These are phyloP conservation scores for Solanum clarkiae DNA, from an alignment of 257 asterid genomes.

Conservation along the genomic window DNA sequence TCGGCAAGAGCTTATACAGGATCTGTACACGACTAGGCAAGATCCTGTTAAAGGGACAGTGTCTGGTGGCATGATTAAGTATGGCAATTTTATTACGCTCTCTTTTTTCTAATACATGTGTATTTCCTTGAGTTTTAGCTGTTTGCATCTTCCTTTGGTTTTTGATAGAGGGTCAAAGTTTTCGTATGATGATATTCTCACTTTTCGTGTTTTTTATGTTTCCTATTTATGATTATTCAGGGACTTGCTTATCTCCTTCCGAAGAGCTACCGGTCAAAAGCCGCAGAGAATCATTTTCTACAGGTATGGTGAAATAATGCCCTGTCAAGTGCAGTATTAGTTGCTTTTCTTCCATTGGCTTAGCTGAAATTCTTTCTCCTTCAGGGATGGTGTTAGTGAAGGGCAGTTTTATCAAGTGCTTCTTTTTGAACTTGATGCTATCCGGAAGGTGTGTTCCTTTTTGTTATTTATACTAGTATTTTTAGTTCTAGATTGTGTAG, in stretches of 20 bases:
- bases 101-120: neutral
- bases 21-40: slow-evolving; percentile 74
- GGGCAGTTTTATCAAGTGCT: slow-evolving; percentile 94
- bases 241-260: slow-evolving; percentile 84
- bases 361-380: neutral
- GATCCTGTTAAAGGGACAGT: slow-evolving; percentile 70
- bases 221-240: slow-evolving; percentile 18
- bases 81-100: neutral
- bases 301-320: slow-evolving; percentile 24
- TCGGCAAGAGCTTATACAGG: slow-evolving; percentile 90
- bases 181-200: neutral
- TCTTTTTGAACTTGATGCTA: slow-evolving; percentile 90
- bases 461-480: neutral
- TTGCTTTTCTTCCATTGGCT: neutral
- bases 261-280: slow-evolving; percentile 73
- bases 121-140: neutral
- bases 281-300: slow-evolving; percentile 88
- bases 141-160: neutral
- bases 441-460: slow-evolving; percentile 51
- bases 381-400: slow-evolving; percentile 95
- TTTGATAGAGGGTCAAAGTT: neutral
- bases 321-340: neutral
- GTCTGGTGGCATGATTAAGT: slow-evolving; percentile 97
- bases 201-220: neutral
- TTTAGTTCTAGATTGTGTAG: neutral